Evolutionary conservation across 1,139 yeast species (phyloP).

Genomic region (Suhomyces kunorum): DNA sequence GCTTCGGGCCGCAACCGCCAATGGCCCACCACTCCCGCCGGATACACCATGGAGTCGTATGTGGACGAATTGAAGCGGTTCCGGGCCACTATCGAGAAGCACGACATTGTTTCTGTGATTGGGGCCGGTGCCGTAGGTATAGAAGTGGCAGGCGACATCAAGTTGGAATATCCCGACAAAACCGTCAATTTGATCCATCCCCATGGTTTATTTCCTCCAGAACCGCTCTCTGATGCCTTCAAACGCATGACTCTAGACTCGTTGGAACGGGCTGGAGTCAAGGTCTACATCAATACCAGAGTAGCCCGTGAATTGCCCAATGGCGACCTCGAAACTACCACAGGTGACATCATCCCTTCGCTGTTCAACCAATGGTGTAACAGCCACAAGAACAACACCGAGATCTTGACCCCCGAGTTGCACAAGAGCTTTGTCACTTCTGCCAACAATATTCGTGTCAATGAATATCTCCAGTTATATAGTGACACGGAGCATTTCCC

Average conservation of each 20-base stretch:
- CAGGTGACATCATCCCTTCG: constrained; percentile 32
- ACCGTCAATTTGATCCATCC: constrained; percentile 45
- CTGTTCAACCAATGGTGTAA: constrained; percentile 48
- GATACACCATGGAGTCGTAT: constrained; percentile 30
- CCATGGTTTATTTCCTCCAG: constrained; percentile 42
- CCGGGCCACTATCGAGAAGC: constrained; percentile 22
- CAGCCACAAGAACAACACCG: constrained; percentile 42
- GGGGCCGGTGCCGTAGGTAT: constrained; percentile 58
- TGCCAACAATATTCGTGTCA: constrained; percentile 33
- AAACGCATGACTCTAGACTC: constrained; percentile 29
- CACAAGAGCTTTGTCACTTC: constrained; percentile 26
- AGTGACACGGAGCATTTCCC: constrained; percentile 16
- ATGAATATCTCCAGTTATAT: constrained; percentile 40
- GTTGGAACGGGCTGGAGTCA: constrained; percentile 24
- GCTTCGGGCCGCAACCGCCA: constrained; percentile 54
- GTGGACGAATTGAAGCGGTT: constrained; percentile 38
- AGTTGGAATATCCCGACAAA: constrained; percentile 36
- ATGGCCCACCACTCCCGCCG: constrained; percentile 58
- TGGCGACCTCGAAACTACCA: constrained; percentile 35
- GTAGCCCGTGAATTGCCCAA: constrained; percentile 26
- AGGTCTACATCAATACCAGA: constrained; percentile 23
- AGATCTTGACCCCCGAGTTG: constrained; percentile 23
- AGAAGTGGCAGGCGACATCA: constrained; percentile 51
- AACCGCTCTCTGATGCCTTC: constrained; percentile 38
- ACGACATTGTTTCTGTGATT: constrained; percentile 35